Base-by-base conservation (phyloP, 2,329 filamentous ascomycete genomes). In the Clarireedia homoeocarpa region DNA sequence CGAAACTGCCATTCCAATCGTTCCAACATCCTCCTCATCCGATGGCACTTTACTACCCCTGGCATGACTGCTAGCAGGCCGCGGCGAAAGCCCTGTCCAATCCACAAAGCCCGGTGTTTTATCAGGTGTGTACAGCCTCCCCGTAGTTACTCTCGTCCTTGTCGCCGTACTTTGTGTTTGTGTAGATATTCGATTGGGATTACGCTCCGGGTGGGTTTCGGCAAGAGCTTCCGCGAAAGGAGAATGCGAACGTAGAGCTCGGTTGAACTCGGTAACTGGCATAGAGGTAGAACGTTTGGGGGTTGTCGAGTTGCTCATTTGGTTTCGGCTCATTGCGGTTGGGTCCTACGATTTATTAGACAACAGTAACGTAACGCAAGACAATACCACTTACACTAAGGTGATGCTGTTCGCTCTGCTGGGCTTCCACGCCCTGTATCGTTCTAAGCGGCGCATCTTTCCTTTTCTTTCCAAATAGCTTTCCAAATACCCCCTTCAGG, bases 1-100 rank as follows among this genome's bases (percentile, higher is more conserved):
- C 2, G 81, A 83, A 48, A 85, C 78, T 48, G 82, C 82, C 17
- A 78, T 77, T n/a, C 82, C 83, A 57, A 85, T 84, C 17, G 52
- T 46, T n/a, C 58, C 57, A 15, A 59, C 56, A 14, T 52, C 53
- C 12, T 62, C 64, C 42, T 53, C 62, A 20, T 62, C 61, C 17
- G 59, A 51, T 14, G 71, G 63, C 51, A 71, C 62, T 24, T 70
- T 71, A 46, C 72, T 77, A 23, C 73, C 75, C 38, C 78, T 75
- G 6, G 74, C 80, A 45, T 83, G 80, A 6, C 75, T 76, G 63
- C 81, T 85, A n/a, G 79, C 80, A 20, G 83, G 82, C 39, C 83
- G 74, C 0, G 83, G 82, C 2, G 80, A 81, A 46, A 85, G 71
- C 0, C 82, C 83, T 2, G 73, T 73, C 60, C 79, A 72, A 56